These are phyloP conservation scores for Lotus japonicus DNA, from an alignment of 306 rosid genomes.

Conservation along the genomic window DNA sequence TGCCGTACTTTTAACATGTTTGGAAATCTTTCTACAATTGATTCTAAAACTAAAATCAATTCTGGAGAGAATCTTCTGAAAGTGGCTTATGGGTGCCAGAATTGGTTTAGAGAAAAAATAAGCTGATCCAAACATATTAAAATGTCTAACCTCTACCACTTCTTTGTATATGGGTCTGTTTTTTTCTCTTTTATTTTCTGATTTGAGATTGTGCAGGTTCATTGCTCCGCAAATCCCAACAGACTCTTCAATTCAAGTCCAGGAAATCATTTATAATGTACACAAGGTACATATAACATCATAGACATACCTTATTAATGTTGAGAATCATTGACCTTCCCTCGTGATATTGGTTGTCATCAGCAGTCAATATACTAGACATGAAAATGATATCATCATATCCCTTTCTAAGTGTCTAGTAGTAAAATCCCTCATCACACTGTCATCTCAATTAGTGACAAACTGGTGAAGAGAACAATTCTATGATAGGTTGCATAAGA, in stretches of 20 bases:
- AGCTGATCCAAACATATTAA: too few relatives aligned
- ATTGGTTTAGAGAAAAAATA: too few relatives aligned
- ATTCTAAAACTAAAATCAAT: too few relatives aligned
- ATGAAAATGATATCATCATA: not conserved
- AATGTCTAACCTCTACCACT: not conserved
- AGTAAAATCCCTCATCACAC: not conserved
- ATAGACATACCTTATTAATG: not conserved
- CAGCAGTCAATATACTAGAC: not conserved
- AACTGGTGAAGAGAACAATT: too few relatives aligned
- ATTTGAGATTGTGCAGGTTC: conserved; percentile 51
- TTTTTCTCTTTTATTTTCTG: not conserved
- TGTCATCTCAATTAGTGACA: conserved; percentile 9
- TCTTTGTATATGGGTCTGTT: not conserved
- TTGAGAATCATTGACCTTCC: not conserved
- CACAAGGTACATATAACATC: conserved; percentile 64
- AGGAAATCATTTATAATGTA: conserved; percentile 60
- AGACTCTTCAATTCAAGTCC: conserved; percentile 64
- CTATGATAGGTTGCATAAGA: not conserved
- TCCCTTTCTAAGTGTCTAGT: not conserved
- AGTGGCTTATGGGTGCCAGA: too few relatives aligned
- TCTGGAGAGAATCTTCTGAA: too few relatives aligned
- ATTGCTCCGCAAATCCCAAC: conserved; percentile 76
- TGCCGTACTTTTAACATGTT: not conserved
- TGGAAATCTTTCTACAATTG: too few relatives aligned
- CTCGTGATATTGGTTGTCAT: not conserved